phyloP scores from a whole-genome alignment of 495 filamentous ascomycete species.

The Podospora tetraspora region DNA sequence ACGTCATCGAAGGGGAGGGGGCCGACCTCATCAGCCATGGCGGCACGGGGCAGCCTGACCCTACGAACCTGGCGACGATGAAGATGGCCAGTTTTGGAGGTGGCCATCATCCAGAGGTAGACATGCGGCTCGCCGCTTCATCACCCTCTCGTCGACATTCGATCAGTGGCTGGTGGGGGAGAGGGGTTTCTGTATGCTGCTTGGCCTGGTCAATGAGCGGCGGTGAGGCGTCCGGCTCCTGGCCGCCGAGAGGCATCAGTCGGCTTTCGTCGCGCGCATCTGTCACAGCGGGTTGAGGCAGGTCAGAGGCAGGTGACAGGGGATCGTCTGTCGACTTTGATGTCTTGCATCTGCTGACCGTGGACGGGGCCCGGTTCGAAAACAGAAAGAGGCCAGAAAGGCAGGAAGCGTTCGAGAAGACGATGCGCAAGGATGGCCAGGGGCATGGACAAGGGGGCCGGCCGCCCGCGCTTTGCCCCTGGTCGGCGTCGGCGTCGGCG shows the following conservation, averaged over 20 bases:
- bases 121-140: neutral
- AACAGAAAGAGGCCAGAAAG: constrained; percentile 1
- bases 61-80: constrained; percentile 4
- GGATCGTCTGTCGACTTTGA: neutral
- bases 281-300: constrained; percentile 7
- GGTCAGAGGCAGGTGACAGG: constrained; percentile 10
- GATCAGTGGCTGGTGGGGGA: neutral
- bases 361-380: neutral
- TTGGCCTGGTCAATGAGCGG: neutral
- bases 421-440: neutral
- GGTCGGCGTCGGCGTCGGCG: neutral
- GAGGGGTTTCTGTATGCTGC: too few relatives aligned
- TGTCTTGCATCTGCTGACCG: constrained; percentile 10
- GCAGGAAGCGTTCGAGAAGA: neutral
- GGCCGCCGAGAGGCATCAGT: neutral
- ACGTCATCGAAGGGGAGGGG: constrained; percentile 1
- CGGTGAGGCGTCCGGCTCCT: neutral
- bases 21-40: neutral
- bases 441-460: neutral
- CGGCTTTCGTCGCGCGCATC: constrained; percentile 1
- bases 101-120: neutral
- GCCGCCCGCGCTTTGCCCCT: neutral
- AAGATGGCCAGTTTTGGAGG: neutral
- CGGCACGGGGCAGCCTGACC: neutral
- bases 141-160: neutral